Conservation (phyloP, 2,329 filamentous ascomycete genomes). For the Grosmannia serpens region DNA sequence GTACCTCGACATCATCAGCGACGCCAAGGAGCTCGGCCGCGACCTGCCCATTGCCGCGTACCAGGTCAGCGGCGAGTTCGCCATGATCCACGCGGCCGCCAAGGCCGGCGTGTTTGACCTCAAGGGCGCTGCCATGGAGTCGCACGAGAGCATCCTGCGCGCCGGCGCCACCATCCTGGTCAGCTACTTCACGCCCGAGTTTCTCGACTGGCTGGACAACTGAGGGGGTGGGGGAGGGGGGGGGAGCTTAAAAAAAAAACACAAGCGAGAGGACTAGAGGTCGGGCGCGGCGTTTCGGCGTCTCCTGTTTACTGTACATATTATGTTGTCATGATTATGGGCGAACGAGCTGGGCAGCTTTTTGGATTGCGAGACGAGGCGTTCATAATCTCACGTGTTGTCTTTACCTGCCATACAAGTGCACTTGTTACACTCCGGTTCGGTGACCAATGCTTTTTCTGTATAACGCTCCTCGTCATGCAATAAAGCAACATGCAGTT, state of each 20-base stretch:
- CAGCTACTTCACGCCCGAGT: conserved; percentile 85
- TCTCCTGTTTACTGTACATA: neutral
- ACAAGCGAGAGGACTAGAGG: neutral
- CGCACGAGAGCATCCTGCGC: conserved; percentile 82
- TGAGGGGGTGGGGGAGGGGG: neutral
- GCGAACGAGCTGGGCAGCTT: neutral
- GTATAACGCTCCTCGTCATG: too few species aligned
- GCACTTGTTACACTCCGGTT: too few species aligned
- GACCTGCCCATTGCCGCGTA: conserved; percentile 92
- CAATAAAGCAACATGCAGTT: too few species aligned
- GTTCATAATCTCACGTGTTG: neutral
- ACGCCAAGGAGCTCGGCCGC: conserved; percentile 86
- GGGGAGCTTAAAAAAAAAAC: neutral
- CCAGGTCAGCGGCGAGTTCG: conserved; percentile 92
- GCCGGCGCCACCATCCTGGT: conserved; percentile 90
- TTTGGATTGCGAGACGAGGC: neutral
- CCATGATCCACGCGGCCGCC: conserved; percentile 93
- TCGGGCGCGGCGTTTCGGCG: neutral
- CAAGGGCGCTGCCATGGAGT: conserved; percentile 89
- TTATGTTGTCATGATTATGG: neutral
- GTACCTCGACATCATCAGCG: conserved; percentile 94
- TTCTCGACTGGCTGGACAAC: conserved; percentile 48
- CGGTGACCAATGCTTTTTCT: too few species aligned
- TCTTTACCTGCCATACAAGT: too few species aligned
- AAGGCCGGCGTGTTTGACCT: conserved; percentile 95